Evolutionary conservation across 139 green algal species (phyloP).

Genomic region (Tetradesmus obliquus): DNA sequence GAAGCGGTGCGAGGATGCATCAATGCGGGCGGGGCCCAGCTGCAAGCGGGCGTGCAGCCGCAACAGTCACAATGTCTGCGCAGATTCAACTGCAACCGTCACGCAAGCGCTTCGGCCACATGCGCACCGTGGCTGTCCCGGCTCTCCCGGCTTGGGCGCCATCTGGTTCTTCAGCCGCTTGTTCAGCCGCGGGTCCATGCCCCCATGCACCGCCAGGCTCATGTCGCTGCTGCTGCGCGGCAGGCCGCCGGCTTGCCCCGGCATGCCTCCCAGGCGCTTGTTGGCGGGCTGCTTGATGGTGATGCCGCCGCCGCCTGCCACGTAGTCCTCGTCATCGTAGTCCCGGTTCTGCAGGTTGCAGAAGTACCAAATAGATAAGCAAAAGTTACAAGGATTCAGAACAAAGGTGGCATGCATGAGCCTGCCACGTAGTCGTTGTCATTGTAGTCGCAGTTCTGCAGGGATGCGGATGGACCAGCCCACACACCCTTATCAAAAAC

Average conservation of each 20-base stretch:
- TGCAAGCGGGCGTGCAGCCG: background rate
- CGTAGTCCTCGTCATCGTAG: conserved; percentile 45
- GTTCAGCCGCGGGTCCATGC: conserved; percentile 10
- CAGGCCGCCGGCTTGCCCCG: conserved; percentile 5
- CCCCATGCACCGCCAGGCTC: conserved; percentile 15
- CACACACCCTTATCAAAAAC: no score
- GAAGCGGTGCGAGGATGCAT: background rate
- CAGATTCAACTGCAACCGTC: no score
- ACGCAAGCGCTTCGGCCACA: background rate
- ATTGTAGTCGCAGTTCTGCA: no score
- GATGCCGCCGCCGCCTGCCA: background rate
- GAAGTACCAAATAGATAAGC: background rate
- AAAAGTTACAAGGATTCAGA: background rate
- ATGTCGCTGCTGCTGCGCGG: conserved; percentile 41
- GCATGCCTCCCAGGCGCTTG: background rate
- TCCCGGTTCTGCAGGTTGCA: conserved; percentile 22
- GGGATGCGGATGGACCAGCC: no score
- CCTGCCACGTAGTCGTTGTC: no score
- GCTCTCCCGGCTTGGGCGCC: background rate
- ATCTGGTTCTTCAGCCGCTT: conserved; percentile 43
- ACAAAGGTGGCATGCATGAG: no score
- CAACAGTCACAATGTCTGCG: no score
- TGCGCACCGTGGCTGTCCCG: conserved; percentile 3
- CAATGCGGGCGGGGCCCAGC: background rate
- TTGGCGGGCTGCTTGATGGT: conserved; percentile 8